These are phyloP conservation scores for Rhytidiadelphus loreus DNA, from an alignment of 225 moss, liverwort and hornwort genomes.

Conservation along the genomic window DNA sequence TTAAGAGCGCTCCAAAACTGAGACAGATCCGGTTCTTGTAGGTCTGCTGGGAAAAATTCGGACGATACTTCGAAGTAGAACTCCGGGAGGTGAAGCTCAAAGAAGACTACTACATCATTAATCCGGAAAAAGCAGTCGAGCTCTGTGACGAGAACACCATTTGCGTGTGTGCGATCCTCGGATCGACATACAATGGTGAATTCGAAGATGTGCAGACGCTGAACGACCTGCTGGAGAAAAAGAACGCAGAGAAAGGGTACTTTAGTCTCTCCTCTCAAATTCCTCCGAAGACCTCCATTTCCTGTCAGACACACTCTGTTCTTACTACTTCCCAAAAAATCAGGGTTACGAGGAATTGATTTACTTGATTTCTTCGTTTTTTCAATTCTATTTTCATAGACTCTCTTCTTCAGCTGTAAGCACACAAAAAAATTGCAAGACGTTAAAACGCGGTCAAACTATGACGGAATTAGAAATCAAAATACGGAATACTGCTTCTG, in stretches of 20 bases:
- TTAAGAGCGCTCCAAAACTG: not conserved
- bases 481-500: not conserved
- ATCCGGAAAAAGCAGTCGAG: conserved; percentile 29
- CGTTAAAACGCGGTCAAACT: not conserved
- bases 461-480: not conserved
- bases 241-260: conserved; percentile 45
- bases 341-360: not conserved
- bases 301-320: not conserved
- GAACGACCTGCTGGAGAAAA: conserved; percentile 36
- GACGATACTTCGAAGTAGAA: conserved; percentile 51
- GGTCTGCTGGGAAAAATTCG: conserved; percentile 59
- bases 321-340: not conserved
- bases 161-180: conserved; percentile 42
- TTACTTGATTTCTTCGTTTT: not conserved
- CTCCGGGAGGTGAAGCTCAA: conserved; percentile 38
- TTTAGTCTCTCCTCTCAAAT: not conserved
- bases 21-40: not conserved
- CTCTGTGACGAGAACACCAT: conserved; percentile 53
- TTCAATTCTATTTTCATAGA: not conserved
- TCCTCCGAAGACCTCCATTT: not conserved
- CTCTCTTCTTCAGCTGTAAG: not conserved
- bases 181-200: conserved; percentile 52
- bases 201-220: conserved; percentile 40
- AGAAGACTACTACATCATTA: conserved; percentile 26
- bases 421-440: not conserved